These are phyloP conservation scores for Aureobasidium sp. DNA, from an alignment of 2,329 filamentous ascomycete species.

Conservation along the genomic window DNA sequence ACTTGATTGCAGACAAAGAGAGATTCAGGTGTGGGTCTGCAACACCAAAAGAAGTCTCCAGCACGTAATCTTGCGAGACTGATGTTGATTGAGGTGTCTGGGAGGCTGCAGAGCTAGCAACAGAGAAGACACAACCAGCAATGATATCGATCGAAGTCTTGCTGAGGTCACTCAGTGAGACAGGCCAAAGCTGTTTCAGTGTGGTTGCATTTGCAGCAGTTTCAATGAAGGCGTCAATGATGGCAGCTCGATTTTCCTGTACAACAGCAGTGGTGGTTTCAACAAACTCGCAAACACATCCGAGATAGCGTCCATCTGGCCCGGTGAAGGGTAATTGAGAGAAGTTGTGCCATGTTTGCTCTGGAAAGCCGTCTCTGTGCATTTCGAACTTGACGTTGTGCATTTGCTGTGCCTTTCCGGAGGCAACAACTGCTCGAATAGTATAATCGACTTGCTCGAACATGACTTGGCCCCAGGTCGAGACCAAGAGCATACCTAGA, in stretches of 20 bases:
- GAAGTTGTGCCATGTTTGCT: slow-evolving; percentile 27
- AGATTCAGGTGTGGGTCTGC: slow-evolving; percentile 2
- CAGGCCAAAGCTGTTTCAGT: neutral
- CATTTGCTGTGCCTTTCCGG: neutral
- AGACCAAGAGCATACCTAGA: slow-evolving; percentile 17
- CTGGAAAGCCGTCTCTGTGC: slow-evolving; percentile 20
- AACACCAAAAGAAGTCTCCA: neutral
- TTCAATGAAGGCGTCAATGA: neutral
- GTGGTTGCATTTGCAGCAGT: neutral
- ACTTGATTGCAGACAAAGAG: neutral
- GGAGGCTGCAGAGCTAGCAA: neutral
- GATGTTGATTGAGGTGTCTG: neutral
- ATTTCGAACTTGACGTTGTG: neutral
- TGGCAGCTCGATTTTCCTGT: neutral
- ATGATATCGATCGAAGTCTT: neutral
- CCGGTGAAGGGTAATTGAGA: slow-evolving; percentile 25
- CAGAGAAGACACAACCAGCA: neutral
- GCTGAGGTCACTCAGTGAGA: neutral
- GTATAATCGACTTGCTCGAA: neutral
- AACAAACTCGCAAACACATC: slow-evolving; percentile 15
- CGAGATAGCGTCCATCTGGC: slow-evolving; percentile 10
- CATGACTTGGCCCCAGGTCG: slow-evolving; percentile 8
- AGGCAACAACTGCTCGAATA: neutral
- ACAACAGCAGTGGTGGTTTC: slow-evolving; percentile 7
- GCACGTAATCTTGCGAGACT: slow-evolving; percentile 13